phyloP scores from a whole-genome alignment of 495 filamentous ascomycete genomes.

The Aspergillus taichungensis region DNA sequence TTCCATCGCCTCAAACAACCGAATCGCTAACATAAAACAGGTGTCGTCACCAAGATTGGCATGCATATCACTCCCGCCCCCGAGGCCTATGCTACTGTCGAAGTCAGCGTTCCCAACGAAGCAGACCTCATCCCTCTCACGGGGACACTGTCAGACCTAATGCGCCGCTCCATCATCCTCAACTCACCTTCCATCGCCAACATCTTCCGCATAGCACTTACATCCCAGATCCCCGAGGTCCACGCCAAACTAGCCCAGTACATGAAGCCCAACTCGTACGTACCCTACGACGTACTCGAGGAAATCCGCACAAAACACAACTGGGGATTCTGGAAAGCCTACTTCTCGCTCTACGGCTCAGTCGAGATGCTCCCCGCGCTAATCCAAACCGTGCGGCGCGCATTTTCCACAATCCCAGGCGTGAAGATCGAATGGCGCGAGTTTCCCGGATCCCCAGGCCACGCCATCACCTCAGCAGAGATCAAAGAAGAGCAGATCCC shows the following conservation, averaged over 20 bases:
- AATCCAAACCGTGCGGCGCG: neutral
- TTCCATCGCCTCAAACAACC: too few relatives aligned
- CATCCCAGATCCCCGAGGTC: too few relatives aligned
- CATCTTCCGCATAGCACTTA: too few relatives aligned
- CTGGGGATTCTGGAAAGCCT: neutral
- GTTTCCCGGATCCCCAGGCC: neutral
- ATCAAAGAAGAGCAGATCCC: slow-evolving; percentile 5
- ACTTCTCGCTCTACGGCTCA: slow-evolving; percentile 2
- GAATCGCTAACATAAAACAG: neutral
- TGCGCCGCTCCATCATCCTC: neutral
- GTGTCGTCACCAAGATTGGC: neutral
- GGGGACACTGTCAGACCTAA: neutral
- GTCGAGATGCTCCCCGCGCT: slow-evolving; percentile 1
- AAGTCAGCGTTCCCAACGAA: neutral
- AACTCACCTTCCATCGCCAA: neutral
- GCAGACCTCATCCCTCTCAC: neutral
- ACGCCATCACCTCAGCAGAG: neutral
- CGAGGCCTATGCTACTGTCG: neutral
- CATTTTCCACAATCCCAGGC: neutral
- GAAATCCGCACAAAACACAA: neutral
- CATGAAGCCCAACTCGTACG: too few relatives aligned
- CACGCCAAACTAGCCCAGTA: too few relatives aligned
- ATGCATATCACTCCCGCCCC: neutral
- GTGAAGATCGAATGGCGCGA: neutral
- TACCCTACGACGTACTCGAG: neutral